Evolutionary conservation across 352 stramenopile genomes (phyloP).

Genomic region (Phytophthora pluvialis): DNA sequence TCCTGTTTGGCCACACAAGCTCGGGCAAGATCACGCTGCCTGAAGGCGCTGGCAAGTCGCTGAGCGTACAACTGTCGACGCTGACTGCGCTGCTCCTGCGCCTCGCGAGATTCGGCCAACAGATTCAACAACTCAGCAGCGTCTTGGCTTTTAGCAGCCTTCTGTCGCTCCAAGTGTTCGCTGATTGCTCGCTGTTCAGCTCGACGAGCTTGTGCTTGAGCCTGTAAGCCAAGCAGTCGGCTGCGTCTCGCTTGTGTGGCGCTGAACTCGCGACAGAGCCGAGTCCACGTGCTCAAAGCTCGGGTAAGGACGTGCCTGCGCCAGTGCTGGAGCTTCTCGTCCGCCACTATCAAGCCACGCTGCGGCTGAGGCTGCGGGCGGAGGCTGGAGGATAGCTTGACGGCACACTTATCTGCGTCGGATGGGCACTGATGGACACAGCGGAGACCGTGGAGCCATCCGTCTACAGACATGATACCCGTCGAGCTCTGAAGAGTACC

Average conservation of each 20-base stretch:
- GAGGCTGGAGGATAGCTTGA: constrained; percentile 9
- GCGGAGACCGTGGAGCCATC: constrained; percentile 57
- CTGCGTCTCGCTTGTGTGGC: constrained; percentile 8
- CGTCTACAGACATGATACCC: constrained; percentile 21
- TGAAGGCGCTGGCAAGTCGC: constrained; percentile 22
- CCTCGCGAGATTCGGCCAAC: constrained; percentile 25
- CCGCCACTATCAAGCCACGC: constrained; percentile 29
- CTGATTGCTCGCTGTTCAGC: constrained; percentile 30
- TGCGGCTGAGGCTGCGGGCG: constrained; percentile 17
- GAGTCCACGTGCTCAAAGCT: constrained; percentile 20
- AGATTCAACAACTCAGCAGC: constrained; percentile 25
- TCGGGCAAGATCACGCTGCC: constrained; percentile 39
- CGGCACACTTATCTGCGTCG: constrained; percentile 4
- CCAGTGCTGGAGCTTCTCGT: constrained; percentile 34
- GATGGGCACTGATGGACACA: constrained; percentile 37
- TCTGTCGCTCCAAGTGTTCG: constrained; percentile 17
- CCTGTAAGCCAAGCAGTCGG: constrained; percentile 25
- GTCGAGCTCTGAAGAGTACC: constrained; percentile 35
- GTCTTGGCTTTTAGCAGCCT: constrained; percentile 19
- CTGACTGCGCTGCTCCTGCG: constrained; percentile 25
- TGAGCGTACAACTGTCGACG: constrained; percentile 36
- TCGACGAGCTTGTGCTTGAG: constrained; percentile 41
- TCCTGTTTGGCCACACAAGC: constrained; percentile 50
- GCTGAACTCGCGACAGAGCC: constrained; percentile 15
- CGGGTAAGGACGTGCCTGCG: constrained; percentile 10